Percentiles rank a stretch among this genome's conserved stretches.
Conservation (phyloP, 2,329 filamentous ascomycete species). For the Exophiala spinifera region DNA sequence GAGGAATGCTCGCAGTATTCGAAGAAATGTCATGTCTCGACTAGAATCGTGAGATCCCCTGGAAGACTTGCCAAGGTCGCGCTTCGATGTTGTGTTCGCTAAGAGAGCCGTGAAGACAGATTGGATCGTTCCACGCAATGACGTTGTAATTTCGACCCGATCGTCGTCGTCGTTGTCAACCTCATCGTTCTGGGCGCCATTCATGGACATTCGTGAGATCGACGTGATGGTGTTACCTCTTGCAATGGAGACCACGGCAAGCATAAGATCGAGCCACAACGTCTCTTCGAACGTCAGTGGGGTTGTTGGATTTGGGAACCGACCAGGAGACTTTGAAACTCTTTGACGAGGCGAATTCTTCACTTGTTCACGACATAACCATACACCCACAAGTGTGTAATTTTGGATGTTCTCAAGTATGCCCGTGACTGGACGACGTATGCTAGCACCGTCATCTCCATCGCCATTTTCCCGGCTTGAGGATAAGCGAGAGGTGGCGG, state of each 20-base stretch:
- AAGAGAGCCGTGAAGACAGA: neutral
- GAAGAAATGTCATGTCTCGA: slow-evolving; percentile 72
- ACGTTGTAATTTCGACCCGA: slow-evolving; percentile 53
- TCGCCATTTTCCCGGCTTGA: too few relatives aligned
- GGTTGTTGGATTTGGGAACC: slow-evolving; percentile 47
- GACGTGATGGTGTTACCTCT: slow-evolving; percentile 53
- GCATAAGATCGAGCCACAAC: slow-evolving; percentile 65
- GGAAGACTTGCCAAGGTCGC: slow-evolving; percentile 65
- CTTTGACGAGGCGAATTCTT: slow-evolving; percentile 36
- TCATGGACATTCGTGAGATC: slow-evolving; percentile 12
- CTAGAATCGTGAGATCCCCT: slow-evolving; percentile 55
- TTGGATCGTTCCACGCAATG: slow-evolving; percentile 77
- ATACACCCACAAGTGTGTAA: slow-evolving; percentile 88
- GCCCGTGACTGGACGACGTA: slow-evolving; percentile 67
- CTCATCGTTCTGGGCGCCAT: neutral
- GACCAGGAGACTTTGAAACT: slow-evolving; percentile 38
- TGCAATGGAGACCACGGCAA: slow-evolving; percentile 61
- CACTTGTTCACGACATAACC: slow-evolving; percentile 87
- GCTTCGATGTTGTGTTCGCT: neutral
- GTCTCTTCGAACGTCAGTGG: slow-evolving; percentile 59
- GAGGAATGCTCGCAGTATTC: slow-evolving; percentile 84
- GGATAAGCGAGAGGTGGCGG: slow-evolving; percentile 33
- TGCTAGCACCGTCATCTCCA: slow-evolving; percentile 48
- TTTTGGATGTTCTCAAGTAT: slow-evolving; percentile 78
- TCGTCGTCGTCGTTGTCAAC: slow-evolving; percentile 10